Percentiles rank a stretch among this genome's conserved stretches.
phyloP scores from a whole-genome alignment of 164 flowering plant genomes.

The Sedum album region DNA sequence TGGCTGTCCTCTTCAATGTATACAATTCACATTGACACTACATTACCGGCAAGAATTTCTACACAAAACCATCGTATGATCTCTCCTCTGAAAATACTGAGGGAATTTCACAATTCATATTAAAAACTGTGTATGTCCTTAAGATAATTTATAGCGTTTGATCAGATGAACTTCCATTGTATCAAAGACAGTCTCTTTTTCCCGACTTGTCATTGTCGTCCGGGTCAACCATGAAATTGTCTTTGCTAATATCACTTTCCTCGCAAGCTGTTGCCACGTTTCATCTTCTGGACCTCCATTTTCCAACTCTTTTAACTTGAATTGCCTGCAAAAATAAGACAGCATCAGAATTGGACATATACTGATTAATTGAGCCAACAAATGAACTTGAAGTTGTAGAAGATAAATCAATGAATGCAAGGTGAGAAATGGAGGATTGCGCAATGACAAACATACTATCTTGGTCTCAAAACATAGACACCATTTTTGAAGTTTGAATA shows the following conservation, averaged over 20 bases:
- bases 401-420: not conserved
- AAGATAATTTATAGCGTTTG: no score
- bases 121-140: no score
- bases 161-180: no score
- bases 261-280: slow-evolving; percentile 54
- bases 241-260: slow-evolving; percentile 54
- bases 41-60: no score
- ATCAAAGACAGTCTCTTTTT: no score
- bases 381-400: not conserved
- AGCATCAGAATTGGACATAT: not conserved
- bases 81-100: no score
- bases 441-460: no score
- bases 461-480: not conserved
- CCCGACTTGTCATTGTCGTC: slow-evolving; percentile 32
- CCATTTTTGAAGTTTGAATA: not conserved
- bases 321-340: slow-evolving; percentile 42
- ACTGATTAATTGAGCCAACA: not conserved
- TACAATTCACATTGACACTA: no score
- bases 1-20: no score
- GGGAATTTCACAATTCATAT: no score
- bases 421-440: no score
- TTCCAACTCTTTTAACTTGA: slow-evolving; percentile 36
- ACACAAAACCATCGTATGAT: no score
- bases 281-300: slow-evolving; percentile 26
- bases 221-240: slow-evolving; percentile 36